Conservation (phyloP, 2,329 filamentous ascomycete species). For the Botrytis fragariae region DNA sequence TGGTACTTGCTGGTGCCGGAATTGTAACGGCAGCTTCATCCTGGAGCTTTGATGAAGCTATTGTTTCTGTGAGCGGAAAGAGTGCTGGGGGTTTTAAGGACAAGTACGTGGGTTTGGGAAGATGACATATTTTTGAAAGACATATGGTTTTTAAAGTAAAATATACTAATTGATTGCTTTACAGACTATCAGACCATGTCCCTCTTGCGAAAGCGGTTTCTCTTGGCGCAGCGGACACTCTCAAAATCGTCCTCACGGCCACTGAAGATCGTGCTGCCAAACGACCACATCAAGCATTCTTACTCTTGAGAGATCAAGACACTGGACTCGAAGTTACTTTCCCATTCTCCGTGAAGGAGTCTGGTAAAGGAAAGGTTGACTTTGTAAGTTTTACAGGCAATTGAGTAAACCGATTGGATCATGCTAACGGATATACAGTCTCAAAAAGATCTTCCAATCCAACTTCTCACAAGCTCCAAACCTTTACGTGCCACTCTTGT, state of each 20-base stretch:
- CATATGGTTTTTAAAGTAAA: not conserved
- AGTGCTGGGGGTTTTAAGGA: slow-evolving; percentile 57
- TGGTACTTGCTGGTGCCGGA: slow-evolving; percentile 44
- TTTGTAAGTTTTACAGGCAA: slow-evolving; percentile 60
- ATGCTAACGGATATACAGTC: slow-evolving; percentile 52
- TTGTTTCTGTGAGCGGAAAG: slow-evolving; percentile 62
- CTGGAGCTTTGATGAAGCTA: slow-evolving; percentile 74
- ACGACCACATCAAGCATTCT: slow-evolving; percentile 90
- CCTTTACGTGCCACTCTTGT: slow-evolving; percentile 79
- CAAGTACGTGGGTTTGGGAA: slow-evolving; percentile 51
- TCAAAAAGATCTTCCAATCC: slow-evolving; percentile 82
- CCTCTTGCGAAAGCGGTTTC: slow-evolving; percentile 58
- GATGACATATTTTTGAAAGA: slow-evolving; percentile 10
- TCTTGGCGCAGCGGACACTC: slow-evolving; percentile 65
- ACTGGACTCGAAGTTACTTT: slow-evolving; percentile 85
- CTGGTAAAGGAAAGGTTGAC: slow-evolving; percentile 80
- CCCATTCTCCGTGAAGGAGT: slow-evolving; percentile 79
- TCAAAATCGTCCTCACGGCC: slow-evolving; percentile 80
- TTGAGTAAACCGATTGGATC: not conserved
- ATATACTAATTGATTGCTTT: not conserved
- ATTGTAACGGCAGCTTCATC: slow-evolving; percentile 47
- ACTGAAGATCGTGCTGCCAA: slow-evolving; percentile 76
- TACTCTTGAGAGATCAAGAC: slow-evolving; percentile 71
- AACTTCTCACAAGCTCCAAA: slow-evolving; percentile 66
- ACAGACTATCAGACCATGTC: slow-evolving; percentile 35